phyloP scores from a whole-genome alignment of 1,284 basidiomycete genomes.

The Marasmius oreades region DNA sequence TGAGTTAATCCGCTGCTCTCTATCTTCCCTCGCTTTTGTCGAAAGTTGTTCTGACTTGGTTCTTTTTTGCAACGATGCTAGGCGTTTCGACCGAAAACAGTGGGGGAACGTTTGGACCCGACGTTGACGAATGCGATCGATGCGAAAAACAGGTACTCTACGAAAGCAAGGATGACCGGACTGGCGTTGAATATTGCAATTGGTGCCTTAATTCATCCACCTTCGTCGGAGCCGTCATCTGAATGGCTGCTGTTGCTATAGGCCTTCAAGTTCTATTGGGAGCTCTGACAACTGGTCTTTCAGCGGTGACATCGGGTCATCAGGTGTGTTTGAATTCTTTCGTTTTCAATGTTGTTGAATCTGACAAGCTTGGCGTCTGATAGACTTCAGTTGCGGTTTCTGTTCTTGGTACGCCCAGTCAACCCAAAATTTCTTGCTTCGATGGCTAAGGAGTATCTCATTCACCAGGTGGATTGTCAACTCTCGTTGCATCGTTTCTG shows the following conservation, averaged over 20 bases:
- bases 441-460: slow-evolving; percentile 23
- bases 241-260: slow-evolving; percentile 17
- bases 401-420: slow-evolving; percentile 30
- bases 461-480: slow-evolving; percentile 54
- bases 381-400: slow-evolving; percentile 36
- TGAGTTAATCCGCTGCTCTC: neutral
- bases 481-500: slow-evolving; percentile 65
- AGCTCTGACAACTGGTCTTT: slow-evolving; percentile 62
- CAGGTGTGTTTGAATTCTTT: slow-evolving; percentile 30
- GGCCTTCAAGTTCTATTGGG: slow-evolving; percentile 59
- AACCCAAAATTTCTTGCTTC: neutral
- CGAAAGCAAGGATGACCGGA: slow-evolving; percentile 38
- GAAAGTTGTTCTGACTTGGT: neutral
- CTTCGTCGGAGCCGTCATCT: neutral
- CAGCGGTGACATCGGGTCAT: slow-evolving; percentile 42
- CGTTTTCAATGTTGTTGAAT: neutral
- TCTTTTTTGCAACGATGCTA: neutral
- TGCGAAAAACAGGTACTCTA: slow-evolving; percentile 38
- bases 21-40: neutral
- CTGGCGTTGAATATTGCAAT: slow-evolving; percentile 53
- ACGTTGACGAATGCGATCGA: slow-evolving; percentile 37
- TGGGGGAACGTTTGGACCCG: slow-evolving; percentile 41
- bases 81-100: slow-evolving; percentile 26
- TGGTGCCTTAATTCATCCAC: slow-evolving; percentile 19
- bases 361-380: slow-evolving; percentile 3